Conservation (phyloP, 2,329 filamentous ascomycete species). For the Aspergillus intermedius region DNA sequence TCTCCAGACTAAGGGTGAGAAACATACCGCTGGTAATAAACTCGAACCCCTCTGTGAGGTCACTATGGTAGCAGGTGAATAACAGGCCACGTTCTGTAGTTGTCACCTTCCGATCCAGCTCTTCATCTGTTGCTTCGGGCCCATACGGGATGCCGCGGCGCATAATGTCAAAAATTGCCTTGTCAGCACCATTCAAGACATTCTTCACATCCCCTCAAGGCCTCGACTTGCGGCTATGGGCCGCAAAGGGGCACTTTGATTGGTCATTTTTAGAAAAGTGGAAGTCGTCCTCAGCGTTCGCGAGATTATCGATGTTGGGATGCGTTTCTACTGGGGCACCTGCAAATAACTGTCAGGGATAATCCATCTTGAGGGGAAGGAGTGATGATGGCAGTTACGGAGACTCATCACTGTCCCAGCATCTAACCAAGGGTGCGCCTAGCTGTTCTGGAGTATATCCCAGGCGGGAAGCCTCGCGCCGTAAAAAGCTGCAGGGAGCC, state of each 20-base stretch:
- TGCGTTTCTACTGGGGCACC: constrained; percentile 1
- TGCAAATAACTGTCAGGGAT: not conserved
- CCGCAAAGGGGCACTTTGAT: constrained; percentile 3
- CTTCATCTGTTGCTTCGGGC: not conserved
- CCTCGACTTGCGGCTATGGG: constrained; percentile 4
- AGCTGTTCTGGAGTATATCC: constrained; percentile 1
- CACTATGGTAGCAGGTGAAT: not conserved
- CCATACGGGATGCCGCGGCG: constrained; percentile 6
- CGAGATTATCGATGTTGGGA: not conserved
- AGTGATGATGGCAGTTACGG: not conserved
- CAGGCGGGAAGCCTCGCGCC: not conserved
- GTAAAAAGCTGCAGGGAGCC: not conserved
- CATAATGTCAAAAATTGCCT: not conserved
- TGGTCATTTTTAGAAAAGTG: not conserved
- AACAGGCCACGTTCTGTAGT: not conserved
- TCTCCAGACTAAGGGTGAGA: not conserved
- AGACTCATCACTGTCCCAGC: constrained; percentile 6
- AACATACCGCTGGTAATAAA: not conserved
- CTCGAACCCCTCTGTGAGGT: not conserved
- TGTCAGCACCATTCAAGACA: not conserved
- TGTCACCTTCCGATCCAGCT: not conserved
- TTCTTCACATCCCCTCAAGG: constrained; percentile 1
- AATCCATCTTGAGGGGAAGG: not conserved
- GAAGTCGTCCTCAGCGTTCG: constrained; percentile 1
- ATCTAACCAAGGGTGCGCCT: constrained; percentile 3